Conservation (phyloP, 345 rosid species). For the Citrus sp. region DNA sequence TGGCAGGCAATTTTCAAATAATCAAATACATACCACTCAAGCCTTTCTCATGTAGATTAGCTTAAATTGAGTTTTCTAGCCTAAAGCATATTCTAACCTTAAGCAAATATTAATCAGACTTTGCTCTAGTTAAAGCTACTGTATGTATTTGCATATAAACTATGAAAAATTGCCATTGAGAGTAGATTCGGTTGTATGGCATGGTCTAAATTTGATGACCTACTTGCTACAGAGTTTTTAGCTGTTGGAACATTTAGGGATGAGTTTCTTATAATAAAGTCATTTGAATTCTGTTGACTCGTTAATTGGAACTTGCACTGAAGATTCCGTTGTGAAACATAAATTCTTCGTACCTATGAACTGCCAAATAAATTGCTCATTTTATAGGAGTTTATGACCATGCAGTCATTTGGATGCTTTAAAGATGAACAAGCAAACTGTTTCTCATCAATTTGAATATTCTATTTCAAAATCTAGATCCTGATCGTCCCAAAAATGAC, state of each 20-base stretch:
- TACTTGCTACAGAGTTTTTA: not conserved
- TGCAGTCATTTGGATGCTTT: not conserved
- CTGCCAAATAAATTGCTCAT: not conserved
- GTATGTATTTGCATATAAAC: not conserved
- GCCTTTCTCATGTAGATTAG: not conserved
- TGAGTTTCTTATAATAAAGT: not conserved
- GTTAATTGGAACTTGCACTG: not conserved
- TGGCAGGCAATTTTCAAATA: not conserved
- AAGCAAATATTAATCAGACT: not conserved
- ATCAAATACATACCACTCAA: not conserved
- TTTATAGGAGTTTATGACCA: not conserved
- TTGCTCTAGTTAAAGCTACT: not conserved
- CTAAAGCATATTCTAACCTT: not conserved
- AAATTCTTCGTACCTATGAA: not conserved
- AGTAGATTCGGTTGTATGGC: not conserved
- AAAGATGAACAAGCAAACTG: not conserved
- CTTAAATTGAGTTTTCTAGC: not conserved
- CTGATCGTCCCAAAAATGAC: slow-evolving; percentile 86
- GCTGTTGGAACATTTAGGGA: not conserved
- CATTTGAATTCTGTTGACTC: not conserved
- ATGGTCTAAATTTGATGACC: not conserved
- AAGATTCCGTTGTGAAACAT: not conserved
- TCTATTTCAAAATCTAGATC: slow-evolving; percentile 47
- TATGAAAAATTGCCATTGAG: not conserved
- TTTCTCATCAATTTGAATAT: not conserved